Evolutionary conservation across 129 eudicot genomes (phyloP), one percentile per base, ranked within the genome.

Genomic region (Lactuca saligna): DNA sequence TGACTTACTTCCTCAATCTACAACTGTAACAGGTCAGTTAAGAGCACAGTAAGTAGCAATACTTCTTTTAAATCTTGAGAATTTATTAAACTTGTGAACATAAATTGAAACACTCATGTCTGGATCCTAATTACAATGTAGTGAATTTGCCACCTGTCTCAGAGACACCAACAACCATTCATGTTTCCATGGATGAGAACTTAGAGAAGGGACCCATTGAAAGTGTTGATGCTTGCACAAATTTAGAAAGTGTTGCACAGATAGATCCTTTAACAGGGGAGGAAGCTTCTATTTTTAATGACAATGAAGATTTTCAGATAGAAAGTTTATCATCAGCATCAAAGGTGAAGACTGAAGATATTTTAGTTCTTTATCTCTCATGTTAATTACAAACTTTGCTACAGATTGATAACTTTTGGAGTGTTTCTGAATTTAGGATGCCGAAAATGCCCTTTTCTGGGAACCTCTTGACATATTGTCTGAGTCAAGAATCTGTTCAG

Each of bases 401-500:
- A 62, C 48, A 44, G 37, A 42, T 41, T 61, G 14, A 58, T 69
- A 61, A 69, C 38, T 35, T 61, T 38, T 17, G 29, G 15, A 17
- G 66, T 33, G 42, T 66, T 41, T 56, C 66, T 11, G 10, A 15
- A 64, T 79, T 79, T 79, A 88, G 98, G 91, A 76, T 61, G 63
- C 67, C 11, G 82, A 76, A 66, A 54, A 58, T 69, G 44, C 64
- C 69, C 57, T 66, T 70, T 69, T 56, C 51, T 71, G 78, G 81
- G 87, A 84, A 38, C 63, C 80, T 72, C 70, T 68, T 15, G 72
- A 81, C 69, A 65, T 48, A 44, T 51, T 75, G 65, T 37, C 84
- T 4, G 80, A 76, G 67, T 29, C 79, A 31, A 69, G 78, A 50
- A 62, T 65, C 46, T 13, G 32, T 31, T 67, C 87, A 78, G 98